A percentile compares a stretch with the other conserved stretches of the same genome.
Evolutionary conservation across 2,329 filamentous ascomycete genomes (phyloP).

Genomic region (Mycosphaerelloides madeirae): DNA sequence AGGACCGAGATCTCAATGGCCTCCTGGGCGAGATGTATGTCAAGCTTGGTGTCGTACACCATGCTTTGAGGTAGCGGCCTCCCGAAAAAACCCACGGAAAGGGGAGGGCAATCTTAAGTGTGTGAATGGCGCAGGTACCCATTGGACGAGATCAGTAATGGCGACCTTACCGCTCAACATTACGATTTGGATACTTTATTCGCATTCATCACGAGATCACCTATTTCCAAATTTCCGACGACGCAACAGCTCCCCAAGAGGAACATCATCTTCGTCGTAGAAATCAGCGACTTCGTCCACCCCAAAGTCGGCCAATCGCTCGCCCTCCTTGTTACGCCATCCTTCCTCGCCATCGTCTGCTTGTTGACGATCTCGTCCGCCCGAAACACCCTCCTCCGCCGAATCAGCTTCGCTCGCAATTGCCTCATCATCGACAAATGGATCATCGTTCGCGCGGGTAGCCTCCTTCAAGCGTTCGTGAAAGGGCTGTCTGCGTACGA

Average conservation of each 20-base stretch:
- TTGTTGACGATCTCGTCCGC: constrained; percentile 12
- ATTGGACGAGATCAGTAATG: no score
- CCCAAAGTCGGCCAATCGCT: constrained; percentile 69
- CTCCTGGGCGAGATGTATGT: no score
- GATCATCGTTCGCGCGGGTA: constrained; percentile 12
- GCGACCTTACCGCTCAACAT: no score
- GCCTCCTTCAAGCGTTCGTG: constrained; percentile 37
- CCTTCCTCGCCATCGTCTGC: constrained; percentile 48
- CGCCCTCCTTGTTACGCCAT: constrained; percentile 73
- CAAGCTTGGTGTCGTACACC: no score
- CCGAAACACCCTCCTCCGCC: constrained; percentile 30
- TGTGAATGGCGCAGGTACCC: no score
- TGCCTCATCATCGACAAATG: constrained; percentile 16
- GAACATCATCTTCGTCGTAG: constrained; percentile 63
- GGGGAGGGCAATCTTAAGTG: no score
- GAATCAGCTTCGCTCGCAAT: constrained; percentile 43
- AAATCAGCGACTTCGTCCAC: constrained; percentile 73
- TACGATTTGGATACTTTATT: no score
- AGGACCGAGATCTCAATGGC: no score
- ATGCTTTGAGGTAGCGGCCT: no score
- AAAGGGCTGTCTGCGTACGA: constrained; percentile 39
- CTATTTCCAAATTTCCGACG: constrained; percentile 41
- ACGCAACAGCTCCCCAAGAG: constrained; percentile 62
- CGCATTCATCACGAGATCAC: no score
- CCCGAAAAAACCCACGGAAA: no score